A percentile compares a stretch with the other conserved stretches of the same genome.
Conservation (phyloP, 2,329 filamentous ascomycete genomes). For the Fonsecaea nubica region DNA sequence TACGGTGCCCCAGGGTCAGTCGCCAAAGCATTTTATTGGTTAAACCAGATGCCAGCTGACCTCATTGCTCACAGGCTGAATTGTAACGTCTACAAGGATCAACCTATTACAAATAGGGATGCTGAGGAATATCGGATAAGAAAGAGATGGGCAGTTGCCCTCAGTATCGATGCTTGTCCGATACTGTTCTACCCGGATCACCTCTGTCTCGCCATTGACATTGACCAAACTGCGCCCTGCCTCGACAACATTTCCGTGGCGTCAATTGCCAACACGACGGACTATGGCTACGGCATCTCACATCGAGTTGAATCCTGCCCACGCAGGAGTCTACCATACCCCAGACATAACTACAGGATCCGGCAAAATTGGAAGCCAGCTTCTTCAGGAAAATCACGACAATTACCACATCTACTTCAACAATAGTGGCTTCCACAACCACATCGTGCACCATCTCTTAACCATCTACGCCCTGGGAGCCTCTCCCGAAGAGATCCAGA, state of each 20-base stretch:
- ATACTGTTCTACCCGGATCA: conserved; percentile 2
- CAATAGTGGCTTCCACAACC: conserved; percentile 70
- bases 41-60: conserved; percentile 10
- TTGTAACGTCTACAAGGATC: background rate
- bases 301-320: conserved; percentile 53
- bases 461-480: conserved; percentile 65
- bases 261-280: conserved; percentile 10
- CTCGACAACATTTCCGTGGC: conserved; percentile 1
- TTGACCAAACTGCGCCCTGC: background rate
- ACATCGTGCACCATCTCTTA: conserved; percentile 39
- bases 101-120: background rate
- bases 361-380: conserved; percentile 67
- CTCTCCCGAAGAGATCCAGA: conserved; percentile 63
- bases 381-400: conserved; percentile 78
- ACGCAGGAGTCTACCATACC: conserved; percentile 56
- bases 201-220: conserved; percentile 5
- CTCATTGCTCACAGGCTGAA: conserved; percentile 11
- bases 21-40: conserved; percentile 15
- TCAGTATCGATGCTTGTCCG: conserved; percentile 22
- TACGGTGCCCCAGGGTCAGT: background rate
- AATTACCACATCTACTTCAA: conserved; percentile 84
- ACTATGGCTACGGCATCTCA: conserved; percentile 57
- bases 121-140: background rate
- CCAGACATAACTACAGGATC: conserved; percentile 58
- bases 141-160: background rate